Evolutionary conservation across 495 filamentous ascomycete genomes (phyloP), one percentile per base, ranked within the genome.

Genomic region (Neurospora sp.): DNA sequence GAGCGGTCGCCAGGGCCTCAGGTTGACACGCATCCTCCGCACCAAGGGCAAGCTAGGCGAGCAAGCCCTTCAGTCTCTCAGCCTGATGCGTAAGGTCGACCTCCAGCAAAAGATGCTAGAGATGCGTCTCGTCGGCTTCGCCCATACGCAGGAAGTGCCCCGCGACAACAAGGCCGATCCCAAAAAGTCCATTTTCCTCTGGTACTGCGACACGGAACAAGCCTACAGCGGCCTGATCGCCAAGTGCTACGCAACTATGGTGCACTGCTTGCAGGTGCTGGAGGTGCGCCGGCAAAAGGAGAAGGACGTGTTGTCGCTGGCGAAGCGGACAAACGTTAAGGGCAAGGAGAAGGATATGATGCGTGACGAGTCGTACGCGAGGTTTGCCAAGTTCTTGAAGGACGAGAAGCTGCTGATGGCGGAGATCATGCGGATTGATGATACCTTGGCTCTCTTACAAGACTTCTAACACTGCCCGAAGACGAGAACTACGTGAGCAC

Each of bases 131-230:
- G 87, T 88, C 37, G 95, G 96, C 4, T 91, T 94, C 73, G 86
- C 97, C 20, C 92, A 97, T 73, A 84, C 94, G 10, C 96, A 98
- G 78, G 96, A 99, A 83, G 90, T 98, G 0, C 96, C 96, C 4
- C 90, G 90, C 61, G 95, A 98, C 75, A 86, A 85, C 69, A 91
- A 89, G 69, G 90, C 93, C 3, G 88, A 92, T 69, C 89, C 93
- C 10, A 89, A 87, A 69, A 89, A 92, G 41, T 94, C 93, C 1
- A 89, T 95, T 44, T 98, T 92, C 79, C 86, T 98, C 31, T 98
- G 93, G 92, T 97, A 88, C 83, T 97, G 91, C 79, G 96, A 98
- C 76, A 81, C 85, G 1, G 90, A 93, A 22, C 88, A 91, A 40
- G 89, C 90, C 22, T 83, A 88, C 44, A 82, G 84, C 16, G 87